A percentile compares a stretch with the other conserved stretches of the same genome.
These are phyloP conservation scores for Phaeophleospora eucalypticola DNA, from an alignment of 2,329 filamentous ascomycete species.

Conservation along the genomic window DNA sequence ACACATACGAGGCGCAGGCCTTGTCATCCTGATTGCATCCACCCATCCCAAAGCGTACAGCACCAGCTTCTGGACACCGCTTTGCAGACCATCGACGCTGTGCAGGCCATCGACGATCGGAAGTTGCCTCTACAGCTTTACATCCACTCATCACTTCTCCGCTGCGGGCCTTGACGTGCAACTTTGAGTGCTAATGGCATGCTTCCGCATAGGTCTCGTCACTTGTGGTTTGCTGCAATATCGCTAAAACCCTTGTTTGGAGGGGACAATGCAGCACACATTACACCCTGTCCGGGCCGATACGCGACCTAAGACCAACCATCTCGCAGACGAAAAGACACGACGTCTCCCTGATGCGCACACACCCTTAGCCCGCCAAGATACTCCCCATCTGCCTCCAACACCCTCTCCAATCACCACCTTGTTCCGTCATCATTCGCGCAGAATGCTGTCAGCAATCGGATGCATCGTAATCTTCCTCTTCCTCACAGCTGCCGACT, in stretches of 20 bases:
- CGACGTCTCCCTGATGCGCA: too few relatives aligned
- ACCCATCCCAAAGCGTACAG: neutral
- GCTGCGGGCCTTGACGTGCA: neutral
- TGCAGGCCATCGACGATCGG: neutral
- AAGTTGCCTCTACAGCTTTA: neutral
- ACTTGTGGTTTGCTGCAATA: too few relatives aligned
- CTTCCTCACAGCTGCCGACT: constrained; percentile 4
- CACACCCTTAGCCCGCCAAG: too few relatives aligned
- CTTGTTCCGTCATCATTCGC: neutral
- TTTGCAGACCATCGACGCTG: too few relatives aligned
- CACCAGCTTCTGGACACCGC: neutral
- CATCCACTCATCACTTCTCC: neutral
- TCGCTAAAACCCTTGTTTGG: neutral
- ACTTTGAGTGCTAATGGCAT: constrained; percentile 8
- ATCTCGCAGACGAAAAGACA: constrained; percentile 10
- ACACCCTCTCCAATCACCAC: neutral
- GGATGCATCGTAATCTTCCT: constrained; percentile 9
- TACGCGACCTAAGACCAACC: constrained; percentile 8
- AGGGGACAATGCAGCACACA: neutral
- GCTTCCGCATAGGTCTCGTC: neutral
- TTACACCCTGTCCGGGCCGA: constrained; percentile 7
- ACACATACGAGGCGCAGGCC: constrained; percentile 22
- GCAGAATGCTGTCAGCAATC: constrained; percentile 9
- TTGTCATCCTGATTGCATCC: constrained; percentile 4
- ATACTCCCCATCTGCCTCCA: too few relatives aligned